A percentile compares a stretch with the other conserved stretches of the same genome.
These are phyloP conservation scores for Beverwykella pulmonaria DNA, from an alignment of 495 filamentous ascomycete genomes.

Conservation along the genomic window DNA sequence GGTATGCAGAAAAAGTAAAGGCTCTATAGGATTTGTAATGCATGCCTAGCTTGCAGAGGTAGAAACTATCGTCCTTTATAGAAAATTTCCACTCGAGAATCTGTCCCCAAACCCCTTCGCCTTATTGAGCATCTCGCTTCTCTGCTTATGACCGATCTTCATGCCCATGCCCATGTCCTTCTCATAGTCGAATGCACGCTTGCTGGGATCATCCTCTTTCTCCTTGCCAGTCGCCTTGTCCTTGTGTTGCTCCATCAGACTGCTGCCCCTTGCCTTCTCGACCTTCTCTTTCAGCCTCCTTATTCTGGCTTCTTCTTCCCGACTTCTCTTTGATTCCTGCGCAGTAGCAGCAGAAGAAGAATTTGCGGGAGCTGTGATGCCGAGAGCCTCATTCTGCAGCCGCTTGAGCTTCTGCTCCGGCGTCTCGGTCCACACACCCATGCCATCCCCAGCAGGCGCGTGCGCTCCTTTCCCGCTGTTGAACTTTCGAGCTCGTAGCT, in stretches of 20 bases:
- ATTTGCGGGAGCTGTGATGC: constrained; percentile 54
- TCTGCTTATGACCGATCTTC: constrained; percentile 71
- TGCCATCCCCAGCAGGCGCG: constrained; percentile 41
- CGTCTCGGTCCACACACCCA: constrained; percentile 85
- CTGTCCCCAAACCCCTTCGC: constrained; percentile 81
- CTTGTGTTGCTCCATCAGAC: constrained; percentile 66
- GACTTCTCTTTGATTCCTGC: constrained; percentile 24
- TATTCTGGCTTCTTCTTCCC: constrained; percentile 51
- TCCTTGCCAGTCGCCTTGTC: constrained; percentile 50
- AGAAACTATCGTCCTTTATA: constrained; percentile 48
- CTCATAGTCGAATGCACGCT: constrained; percentile 84
- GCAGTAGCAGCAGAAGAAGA: constrained; percentile 30
- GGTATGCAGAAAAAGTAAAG: no score
- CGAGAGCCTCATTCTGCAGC: constrained; percentile 83
- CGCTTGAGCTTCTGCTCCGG: constrained; percentile 83
- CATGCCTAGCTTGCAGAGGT: background rate
- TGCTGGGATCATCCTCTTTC: constrained; percentile 88
- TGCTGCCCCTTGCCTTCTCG: constrained; percentile 64
- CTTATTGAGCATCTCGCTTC: constrained; percentile 75
- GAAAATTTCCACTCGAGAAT: constrained; percentile 77
- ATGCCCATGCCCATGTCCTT: constrained; percentile 87
- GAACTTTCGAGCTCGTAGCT: constrained; percentile 81
- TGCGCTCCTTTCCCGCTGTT: constrained; percentile 65
- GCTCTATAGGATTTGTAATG: no score
- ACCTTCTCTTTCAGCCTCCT: constrained; percentile 61